A percentile compares a stretch with the other conserved stretches of the same genome.
Conservation (phyloP, 2,329 filamentous ascomycete genomes). For the Coccinonectria pachysandricola region DNA sequence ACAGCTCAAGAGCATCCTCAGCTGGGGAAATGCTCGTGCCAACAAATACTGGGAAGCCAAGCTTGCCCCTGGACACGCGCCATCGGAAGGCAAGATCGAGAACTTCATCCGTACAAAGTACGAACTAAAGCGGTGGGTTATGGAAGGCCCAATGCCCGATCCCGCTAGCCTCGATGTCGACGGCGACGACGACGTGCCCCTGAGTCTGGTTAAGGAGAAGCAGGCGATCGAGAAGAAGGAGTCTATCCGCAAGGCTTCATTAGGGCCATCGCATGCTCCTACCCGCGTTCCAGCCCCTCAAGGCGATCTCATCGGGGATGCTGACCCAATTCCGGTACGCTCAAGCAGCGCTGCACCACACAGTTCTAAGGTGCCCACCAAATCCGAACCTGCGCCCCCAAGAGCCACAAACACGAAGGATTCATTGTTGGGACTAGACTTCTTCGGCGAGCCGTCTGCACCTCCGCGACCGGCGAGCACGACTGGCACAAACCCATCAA, state of each 20-base stretch:
- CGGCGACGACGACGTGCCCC: constrained; percentile 71
- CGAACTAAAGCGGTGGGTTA: constrained; percentile 97
- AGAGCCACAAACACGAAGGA: constrained; percentile 68
- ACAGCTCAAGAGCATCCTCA: constrained; percentile 84
- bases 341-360: constrained; percentile 65
- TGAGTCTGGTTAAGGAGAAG: constrained; percentile 56
- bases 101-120: constrained; percentile 99
- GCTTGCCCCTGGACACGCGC: constrained; percentile 78
- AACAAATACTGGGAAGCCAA: constrained; percentile 99
- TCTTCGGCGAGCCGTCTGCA: constrained; percentile 66
- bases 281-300: constrained; percentile 33
- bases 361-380: constrained; percentile 45
- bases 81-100: constrained; percentile 96
- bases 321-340: constrained; percentile 56
- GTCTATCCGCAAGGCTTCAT: constrained; percentile 49
- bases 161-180: constrained; percentile 77
- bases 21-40: constrained; percentile 90
- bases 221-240: constrained; percentile 51
- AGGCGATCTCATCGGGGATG: constrained; percentile 75
- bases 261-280: constrained; percentile 32
- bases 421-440: constrained; percentile 84
- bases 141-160: constrained; percentile 92
- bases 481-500: constrained; percentile 48
- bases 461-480: constrained; percentile 79
- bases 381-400: constrained; percentile 54